These are phyloP conservation scores for Leishmania lainsoni DNA, from an alignment of 208 protist genomes.

Conservation along the genomic window DNA sequence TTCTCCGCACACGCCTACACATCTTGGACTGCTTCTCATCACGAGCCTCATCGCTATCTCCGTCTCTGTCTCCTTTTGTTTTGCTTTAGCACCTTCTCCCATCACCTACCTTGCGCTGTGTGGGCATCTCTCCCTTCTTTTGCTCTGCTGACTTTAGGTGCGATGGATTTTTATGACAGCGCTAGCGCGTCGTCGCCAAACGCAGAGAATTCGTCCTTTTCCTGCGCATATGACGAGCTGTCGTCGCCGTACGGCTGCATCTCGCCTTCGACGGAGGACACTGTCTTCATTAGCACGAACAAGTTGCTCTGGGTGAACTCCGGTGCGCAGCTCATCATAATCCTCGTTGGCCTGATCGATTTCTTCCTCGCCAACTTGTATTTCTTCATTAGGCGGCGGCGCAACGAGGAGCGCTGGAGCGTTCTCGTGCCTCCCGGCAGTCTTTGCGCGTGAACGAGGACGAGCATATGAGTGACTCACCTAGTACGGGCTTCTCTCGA, in stretches of 20 bases:
- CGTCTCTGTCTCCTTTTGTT: background rate
- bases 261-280: constrained; percentile 9
- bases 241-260: constrained; percentile 38
- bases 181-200: background rate
- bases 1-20: background rate
- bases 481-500: constrained; percentile 17
- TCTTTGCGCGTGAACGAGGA: constrained; percentile 35
- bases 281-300: constrained; percentile 38
- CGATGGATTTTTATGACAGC: background rate
- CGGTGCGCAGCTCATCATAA: constrained; percentile 29
- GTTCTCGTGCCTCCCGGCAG: constrained; percentile 23
- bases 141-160: background rate
- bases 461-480: constrained; percentile 7
- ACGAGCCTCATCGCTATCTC: background rate
- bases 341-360: constrained; percentile 34
- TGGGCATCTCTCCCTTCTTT: background rate
- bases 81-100: background rate
- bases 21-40: background rate
- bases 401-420: constrained; percentile 33
- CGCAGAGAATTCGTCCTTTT: background rate
- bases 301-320: constrained; percentile 40
- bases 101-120: background rate
- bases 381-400: constrained; percentile 34
- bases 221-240: constrained; percentile 21
- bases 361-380: constrained; percentile 36